A percentile compares a stretch with the other conserved stretches of the same genome.
Conservation (phyloP, 768 basidiomycete species). For the Candolleomyces aberdarensis region DNA sequence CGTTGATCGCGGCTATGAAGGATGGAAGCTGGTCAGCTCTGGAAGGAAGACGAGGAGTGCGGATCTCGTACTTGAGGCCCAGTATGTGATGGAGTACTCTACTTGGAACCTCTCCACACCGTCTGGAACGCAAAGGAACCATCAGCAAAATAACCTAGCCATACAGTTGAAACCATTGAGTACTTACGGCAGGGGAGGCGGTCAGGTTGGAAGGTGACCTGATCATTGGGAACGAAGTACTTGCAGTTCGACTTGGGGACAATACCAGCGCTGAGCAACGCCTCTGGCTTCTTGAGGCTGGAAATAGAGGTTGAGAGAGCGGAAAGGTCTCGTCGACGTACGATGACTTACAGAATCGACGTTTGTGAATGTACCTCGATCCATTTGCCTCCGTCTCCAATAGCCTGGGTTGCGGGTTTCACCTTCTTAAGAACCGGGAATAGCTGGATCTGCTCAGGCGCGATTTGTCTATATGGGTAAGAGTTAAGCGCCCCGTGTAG, state of each 20-base stretch:
- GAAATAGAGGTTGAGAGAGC: neutral
- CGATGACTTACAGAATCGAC: conserved; percentile 9
- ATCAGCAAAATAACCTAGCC: neutral
- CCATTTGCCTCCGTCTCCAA: conserved; percentile 28
- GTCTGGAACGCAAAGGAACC: neutral
- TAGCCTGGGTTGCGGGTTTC: conserved; percentile 14
- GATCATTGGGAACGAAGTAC: conserved; percentile 30
- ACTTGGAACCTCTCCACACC: conserved; percentile 19
- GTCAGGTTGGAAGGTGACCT: conserved; percentile 15
- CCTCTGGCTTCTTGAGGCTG: conserved; percentile 30
- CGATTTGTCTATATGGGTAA: conserved; percentile 23
- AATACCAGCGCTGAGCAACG: conserved; percentile 26
- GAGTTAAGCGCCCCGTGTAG: conserved; percentile 5
- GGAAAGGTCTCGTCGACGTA: neutral
- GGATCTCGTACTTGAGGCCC: conserved; percentile 15
- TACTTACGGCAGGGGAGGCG: conserved; percentile 18
- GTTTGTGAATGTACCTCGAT: conserved; percentile 24
- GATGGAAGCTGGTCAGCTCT: neutral
- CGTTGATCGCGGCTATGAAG: conserved; percentile 14
- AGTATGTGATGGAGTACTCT: conserved; percentile 23
- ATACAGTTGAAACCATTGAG: neutral
- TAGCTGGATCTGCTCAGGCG: conserved; percentile 35
- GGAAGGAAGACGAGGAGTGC: too few species aligned
- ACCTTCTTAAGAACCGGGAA: conserved; percentile 11
- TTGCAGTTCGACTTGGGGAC: conserved; percentile 22